Base-by-base conservation (phyloP, 805 yeast genomes). In the Kazachstania martiniae region DNA sequence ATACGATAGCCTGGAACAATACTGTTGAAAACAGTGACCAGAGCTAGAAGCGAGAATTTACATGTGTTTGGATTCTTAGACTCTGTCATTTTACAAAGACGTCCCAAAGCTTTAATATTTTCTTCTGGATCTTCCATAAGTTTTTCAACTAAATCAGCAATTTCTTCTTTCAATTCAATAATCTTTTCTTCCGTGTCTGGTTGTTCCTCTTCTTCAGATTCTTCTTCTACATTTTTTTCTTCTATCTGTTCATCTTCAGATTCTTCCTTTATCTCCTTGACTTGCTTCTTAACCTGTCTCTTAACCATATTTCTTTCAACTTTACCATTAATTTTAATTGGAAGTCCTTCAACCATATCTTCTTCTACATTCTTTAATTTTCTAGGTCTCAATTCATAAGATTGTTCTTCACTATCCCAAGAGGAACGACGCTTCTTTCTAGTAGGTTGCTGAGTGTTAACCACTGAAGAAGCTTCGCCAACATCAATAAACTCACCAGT, bases 101-200 rank as follows among this genome's bases (percentile, higher is more conserved):
- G 72, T 2, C 80, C 67, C 9, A 87, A 61, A 18, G 74, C 63
- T 10, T 70, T 51, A 6, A 79, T 65, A 47, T 87, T 72, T 47
- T 84, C 94, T 54, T 91, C 97, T 5, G 97, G 95, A 37, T 84
- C 83, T 51, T 86, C 94, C 46, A 74, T 74, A 22, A 89, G 59
- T 26, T 70, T 69, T 25, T 83, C 81, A 1, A 94, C 95, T 30
- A 78, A 56, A 13, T 70, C 74, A 0, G 97, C 95, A 26, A 91
- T 71, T 34, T 81, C 83, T 58, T 86, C 96, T 47, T 86, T 82
- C 26, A 81, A 62, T 36, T 71, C 68, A 5, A 66, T 44, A 17
- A 83, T 61, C 34, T 64, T 65, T 51, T 80, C 80, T 35, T 61
- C 66, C 0, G 71, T 63, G 38, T 74, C 73, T 16, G 57, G 58